Evolutionary conservation across 345 rosid species (phyloP), one percentile per base, ranked within the genome.

Genomic region (Stellera chamaejasme): DNA sequence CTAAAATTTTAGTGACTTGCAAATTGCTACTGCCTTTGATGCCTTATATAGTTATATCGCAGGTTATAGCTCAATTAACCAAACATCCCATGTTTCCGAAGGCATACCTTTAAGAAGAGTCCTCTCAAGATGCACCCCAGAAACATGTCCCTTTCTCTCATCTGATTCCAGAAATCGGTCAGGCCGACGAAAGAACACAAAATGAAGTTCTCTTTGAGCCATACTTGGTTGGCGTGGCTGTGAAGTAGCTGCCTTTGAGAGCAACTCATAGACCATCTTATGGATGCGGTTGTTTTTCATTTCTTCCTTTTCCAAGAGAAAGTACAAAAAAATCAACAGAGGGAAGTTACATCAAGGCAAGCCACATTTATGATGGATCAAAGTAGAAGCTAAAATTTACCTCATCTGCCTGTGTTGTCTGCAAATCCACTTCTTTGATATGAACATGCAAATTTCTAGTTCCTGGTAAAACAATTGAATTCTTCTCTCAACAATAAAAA

Each of bases 131-230:
- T 68, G 75, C 58, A 79, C 83, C 60, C 82, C 84, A 23, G 94
- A 69, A 61, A 92, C 91, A 70, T 76, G 78, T 36, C 89, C 89
- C 51, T 43, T 70, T 47, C 69, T 72, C 45, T 76, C 84, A 59
- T 65, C 59, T 54, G 91, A 83, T 65, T 78, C 87, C 15, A 84
- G 66, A 74, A 92, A 88, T 58, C 55, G 68, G 50, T 77, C 79
- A 71, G 98, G 96, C 59, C 82, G 87, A 61, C 64, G 75, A 73
- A 82, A 88, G 82, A 92, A 92, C 71, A 84, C 73, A 76, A 92
- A 88, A 61, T 84, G 89, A 59, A 92, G 89, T 69, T 92, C 91
- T 42, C 75, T 77, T 65, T 76, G 87, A 70, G 73, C 82, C 39
- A 81, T 66, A 58, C 63, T 69, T 12, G 76, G 75, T 66, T 56